Percentiles rank a stretch among this genome's conserved stretches.
Conservation (phyloP, 805 yeast genomes). For the Yarrowia hollandica region DNA sequence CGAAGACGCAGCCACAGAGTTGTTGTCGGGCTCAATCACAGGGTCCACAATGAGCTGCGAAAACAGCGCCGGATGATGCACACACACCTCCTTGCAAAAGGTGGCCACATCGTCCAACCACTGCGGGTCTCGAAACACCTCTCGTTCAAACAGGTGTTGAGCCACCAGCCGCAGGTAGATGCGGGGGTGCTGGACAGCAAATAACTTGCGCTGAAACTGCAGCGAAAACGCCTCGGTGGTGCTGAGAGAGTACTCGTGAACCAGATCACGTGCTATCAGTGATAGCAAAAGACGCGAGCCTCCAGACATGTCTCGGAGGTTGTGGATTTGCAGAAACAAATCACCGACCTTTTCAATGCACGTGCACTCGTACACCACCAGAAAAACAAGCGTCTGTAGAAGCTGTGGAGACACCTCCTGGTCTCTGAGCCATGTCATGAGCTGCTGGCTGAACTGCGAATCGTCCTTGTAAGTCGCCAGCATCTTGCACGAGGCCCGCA, state of each 20-base stretch:
- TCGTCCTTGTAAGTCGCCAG: constrained; percentile 34
- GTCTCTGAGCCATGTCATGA: constrained; percentile 37
- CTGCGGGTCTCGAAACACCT: constrained; percentile 3
- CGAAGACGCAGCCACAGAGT: constrained; percentile 4
- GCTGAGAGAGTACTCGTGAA: constrained; percentile 27
- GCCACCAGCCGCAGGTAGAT: constrained; percentile 31
- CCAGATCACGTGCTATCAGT: background rate
- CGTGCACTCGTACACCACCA: constrained; percentile 45
- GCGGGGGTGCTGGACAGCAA: constrained; percentile 9
- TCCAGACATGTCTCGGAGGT: constrained; percentile 36
- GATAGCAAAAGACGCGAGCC: background rate
- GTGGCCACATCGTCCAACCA: constrained; percentile 17
- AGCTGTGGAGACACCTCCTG: constrained; percentile 39
- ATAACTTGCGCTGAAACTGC: constrained; percentile 33
- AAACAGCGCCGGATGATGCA: constrained; percentile 9
- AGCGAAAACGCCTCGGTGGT: constrained; percentile 33
- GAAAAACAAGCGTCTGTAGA: constrained; percentile 43
- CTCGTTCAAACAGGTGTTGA: background rate
- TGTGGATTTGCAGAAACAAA: constrained; percentile 37
- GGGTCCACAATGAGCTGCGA: constrained; percentile 24
- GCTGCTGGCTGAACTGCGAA: constrained; percentile 34
- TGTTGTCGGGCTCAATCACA: constrained; percentile 8
- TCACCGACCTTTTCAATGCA: constrained; percentile 42
- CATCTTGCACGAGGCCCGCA: constrained; percentile 30
- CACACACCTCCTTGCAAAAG: constrained; percentile 10